Evolutionary conservation across 495 filamentous ascomycete species (phyloP).

Genomic region (Alectoria sarmentosa): DNA sequence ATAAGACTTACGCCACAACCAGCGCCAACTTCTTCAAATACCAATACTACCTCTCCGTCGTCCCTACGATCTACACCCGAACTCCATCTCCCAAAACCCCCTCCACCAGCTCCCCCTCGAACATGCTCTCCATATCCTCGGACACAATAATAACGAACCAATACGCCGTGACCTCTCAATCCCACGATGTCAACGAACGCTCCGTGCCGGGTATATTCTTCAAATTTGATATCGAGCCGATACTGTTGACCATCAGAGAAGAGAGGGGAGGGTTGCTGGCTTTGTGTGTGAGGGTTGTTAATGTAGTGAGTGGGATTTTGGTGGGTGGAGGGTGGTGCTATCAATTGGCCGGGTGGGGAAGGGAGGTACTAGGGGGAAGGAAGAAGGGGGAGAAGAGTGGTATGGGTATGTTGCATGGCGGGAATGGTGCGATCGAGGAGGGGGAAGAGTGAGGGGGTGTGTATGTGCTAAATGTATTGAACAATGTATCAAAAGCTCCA

Average conservation of each 20-base stretch:
- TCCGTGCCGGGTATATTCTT: constrained; percentile 89
- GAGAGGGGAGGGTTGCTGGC: constrained; percentile 64
- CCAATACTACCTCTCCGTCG: constrained; percentile 97
- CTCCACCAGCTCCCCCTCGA: neutral
- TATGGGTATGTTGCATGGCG: constrained; percentile 50
- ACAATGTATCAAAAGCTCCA: neutral
- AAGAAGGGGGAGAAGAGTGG: constrained; percentile 44
- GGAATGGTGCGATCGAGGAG: constrained; percentile 25
- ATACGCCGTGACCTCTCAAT: constrained; percentile 91
- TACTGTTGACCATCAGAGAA: constrained; percentile 78
- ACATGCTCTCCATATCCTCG: constrained; percentile 21
- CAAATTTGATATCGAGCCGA: constrained; percentile 99
- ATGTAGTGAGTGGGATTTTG: constrained; percentile 56
- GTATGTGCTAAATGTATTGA: neutral
- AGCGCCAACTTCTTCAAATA: constrained; percentile 80
- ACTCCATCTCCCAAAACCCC: constrained; percentile 27
- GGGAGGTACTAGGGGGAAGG: constrained; percentile 36
- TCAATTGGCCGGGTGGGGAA: constrained; percentile 52
- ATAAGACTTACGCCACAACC: constrained; percentile 77
- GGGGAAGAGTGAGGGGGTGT: constrained; percentile 18
- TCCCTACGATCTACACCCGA: constrained; percentile 86
- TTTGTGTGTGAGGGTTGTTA: constrained; percentile 68
- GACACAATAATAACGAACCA: constrained; percentile 85
- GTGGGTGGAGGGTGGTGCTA: constrained; percentile 58
- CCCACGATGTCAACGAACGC: constrained; percentile 56